phyloP scores from a whole-genome alignment of 495 filamentous ascomycete genomes.

The Chaetomium cochliodes region DNA sequence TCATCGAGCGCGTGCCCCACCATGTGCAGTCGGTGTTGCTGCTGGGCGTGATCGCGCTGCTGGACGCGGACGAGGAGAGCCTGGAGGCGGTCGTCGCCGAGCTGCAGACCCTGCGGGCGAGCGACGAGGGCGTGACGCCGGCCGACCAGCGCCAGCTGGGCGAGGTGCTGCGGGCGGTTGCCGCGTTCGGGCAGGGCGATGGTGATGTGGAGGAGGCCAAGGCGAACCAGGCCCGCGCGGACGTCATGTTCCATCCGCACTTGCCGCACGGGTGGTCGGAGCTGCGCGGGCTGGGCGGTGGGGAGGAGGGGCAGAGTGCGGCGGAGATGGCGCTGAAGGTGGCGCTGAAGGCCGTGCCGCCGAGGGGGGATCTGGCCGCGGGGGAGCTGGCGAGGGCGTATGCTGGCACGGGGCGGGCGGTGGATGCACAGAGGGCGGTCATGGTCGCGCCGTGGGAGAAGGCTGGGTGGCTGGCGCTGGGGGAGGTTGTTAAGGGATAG shows the following conservation, averaged over 20 bases:
- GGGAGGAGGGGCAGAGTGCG: slow-evolving; percentile 53
- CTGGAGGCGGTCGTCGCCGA: slow-evolving; percentile 79
- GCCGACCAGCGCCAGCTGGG: slow-evolving; percentile 48
- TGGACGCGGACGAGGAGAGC: slow-evolving; percentile 75
- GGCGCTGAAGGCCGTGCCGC: slow-evolving; percentile 69
- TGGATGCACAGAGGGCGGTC: slow-evolving; percentile 73
- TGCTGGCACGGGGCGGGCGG: slow-evolving; percentile 66
- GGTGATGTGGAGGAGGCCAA: slow-evolving; percentile 25
- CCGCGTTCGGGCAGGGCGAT: slow-evolving; percentile 35
- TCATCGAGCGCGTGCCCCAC: slow-evolving; percentile 66
- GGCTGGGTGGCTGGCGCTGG: slow-evolving; percentile 59
- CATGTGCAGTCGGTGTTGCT: slow-evolving; percentile 77
- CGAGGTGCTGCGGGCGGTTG: slow-evolving; percentile 48
- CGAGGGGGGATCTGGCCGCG: slow-evolving; percentile 63
- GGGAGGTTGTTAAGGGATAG: slow-evolving; percentile 29
- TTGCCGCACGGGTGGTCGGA: slow-evolving; percentile 76
- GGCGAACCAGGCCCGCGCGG: slow-evolving; percentile 58
- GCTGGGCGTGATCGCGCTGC: slow-evolving; percentile 74
- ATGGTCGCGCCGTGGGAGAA: slow-evolving; percentile 77
- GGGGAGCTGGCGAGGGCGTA: slow-evolving; percentile 71
- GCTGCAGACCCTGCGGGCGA: slow-evolving; percentile 66
- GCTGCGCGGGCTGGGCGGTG: slow-evolving; percentile 52
- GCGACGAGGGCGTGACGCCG: slow-evolving; percentile 47
- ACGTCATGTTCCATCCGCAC: slow-evolving; percentile 75
- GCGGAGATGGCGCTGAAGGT: slow-evolving; percentile 79